phyloP scores from a whole-genome alignment of 495 filamentous ascomycete species.

The Daldinia caldariorum region DNA sequence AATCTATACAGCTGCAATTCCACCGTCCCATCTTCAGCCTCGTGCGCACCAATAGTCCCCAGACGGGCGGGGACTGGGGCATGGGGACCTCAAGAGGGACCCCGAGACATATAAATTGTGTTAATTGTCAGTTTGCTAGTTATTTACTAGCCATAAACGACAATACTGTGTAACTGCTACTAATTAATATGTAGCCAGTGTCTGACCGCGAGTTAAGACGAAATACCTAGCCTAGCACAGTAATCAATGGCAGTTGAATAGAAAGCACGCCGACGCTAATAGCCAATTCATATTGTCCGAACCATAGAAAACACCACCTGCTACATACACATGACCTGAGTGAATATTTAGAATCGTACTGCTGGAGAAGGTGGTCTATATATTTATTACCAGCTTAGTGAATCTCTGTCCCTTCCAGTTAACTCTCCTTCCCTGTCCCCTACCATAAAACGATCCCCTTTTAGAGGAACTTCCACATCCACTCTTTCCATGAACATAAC shows the following conservation, averaged over 20 bases:
- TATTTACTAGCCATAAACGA: not conserved
- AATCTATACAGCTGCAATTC: not conserved
- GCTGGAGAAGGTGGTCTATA: not conserved
- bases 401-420: not conserved
- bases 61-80: no score
- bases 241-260: not conserved
- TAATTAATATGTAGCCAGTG: not conserved
- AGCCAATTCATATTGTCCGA: not conserved
- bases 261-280: not conserved
- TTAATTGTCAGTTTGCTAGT: not conserved
- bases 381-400: not conserved
- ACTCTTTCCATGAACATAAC: not conserved
- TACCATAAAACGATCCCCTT: not conserved
- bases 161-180: not conserved
- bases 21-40: no score
- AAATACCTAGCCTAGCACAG: slow-evolving; percentile 1
- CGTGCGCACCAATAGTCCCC: no score
- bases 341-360: slow-evolving; percentile 1
- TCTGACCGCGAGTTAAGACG: not conserved
- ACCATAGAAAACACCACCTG: not conserved
- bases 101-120: no score
- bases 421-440: not conserved
- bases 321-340: not conserved
- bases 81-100: no score
- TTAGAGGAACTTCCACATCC: not conserved